Conservation (phyloP, 2,329 filamentous ascomycete species). For the Pyrenophora teres region DNA sequence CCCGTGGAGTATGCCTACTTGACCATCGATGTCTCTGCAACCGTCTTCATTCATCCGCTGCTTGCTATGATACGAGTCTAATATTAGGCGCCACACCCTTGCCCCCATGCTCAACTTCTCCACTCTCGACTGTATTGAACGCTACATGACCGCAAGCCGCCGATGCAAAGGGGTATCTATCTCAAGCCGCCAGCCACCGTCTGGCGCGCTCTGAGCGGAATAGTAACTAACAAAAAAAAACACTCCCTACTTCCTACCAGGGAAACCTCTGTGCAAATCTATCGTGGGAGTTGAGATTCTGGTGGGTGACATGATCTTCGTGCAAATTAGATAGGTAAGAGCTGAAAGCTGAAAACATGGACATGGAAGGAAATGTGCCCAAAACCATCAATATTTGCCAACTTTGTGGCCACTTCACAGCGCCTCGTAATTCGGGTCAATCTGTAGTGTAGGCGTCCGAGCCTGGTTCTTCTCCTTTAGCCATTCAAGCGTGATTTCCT, state of each 20-base stretch:
- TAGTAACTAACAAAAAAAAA: not conserved
- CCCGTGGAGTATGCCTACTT: not conserved
- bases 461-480: constrained; percentile 49
- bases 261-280: constrained; percentile 8
- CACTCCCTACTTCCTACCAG: constrained; percentile 13
- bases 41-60: constrained; percentile 1
- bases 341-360: constrained; percentile 22
- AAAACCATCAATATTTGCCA: constrained; percentile 11
- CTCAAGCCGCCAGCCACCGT: constrained; percentile 19
- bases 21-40: not conserved
- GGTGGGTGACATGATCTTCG: constrained; percentile 17
- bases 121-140: constrained; percentile 16
- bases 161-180: constrained; percentile 31
- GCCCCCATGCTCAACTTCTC: not conserved
- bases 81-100: constrained; percentile 4
- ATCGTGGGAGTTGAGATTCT: constrained; percentile 17
- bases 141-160: constrained; percentile 20
- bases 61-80: not conserved
- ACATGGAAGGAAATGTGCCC: constrained; percentile 32
- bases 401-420: constrained; percentile 19
- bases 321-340: constrained; percentile 27
- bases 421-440: constrained; percentile 43
- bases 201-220: constrained; percentile 11
- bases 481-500: constrained; percentile 80
- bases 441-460: constrained; percentile 47